Evolutionary conservation across 2,329 filamentous ascomycete species (phyloP), one percentile per base, ranked within the genome.

Genomic region (Ophiostoma angusticollis): DNA sequence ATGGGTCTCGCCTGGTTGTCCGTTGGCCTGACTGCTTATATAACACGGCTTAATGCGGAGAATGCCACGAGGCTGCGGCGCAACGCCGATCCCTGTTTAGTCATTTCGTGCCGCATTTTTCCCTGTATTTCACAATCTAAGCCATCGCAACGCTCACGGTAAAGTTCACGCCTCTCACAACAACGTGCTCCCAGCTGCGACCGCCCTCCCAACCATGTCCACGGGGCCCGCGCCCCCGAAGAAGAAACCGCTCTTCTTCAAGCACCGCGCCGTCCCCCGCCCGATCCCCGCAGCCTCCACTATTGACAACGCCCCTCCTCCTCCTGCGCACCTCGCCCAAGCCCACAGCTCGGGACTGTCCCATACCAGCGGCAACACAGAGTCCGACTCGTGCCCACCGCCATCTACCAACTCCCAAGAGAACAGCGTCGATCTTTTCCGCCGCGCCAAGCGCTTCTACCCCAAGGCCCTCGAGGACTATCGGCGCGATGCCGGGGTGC

Each of bases 391-490:
- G 33, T 8, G 47, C 51, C 22, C 33, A 30, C 3, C 25, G 13
- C 22, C 29, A 6, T 21, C 40, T 6, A 49, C 53, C 5, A 34
- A 30, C 9, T 1, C 21, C 6, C 50, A 54, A 16, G 50, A 53
- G 14, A 47, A 50, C 21, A 58, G 63, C 3, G 57, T 74, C 9
- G 58, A 57, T 2, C 55, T 74, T 6, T 75, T 75, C 45, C 60
- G 63, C 30, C 65, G 67, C 5, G 59, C 65, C 11, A 65, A 64
- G 44, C 59, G 65, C 41, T 69, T 71, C 50, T 68, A 66, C 36
- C 59, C 63, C 6, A 35, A 31, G 6, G 37, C 40, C 11, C 1
- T 52, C 3, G 45, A 53, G 24, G 57, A 58, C 22, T 35, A 47
- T 22, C 30, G 11, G 7, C 37, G 23, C 6, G 24, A 36, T 32